Evolutionary conservation across 225 moss, liverwort and hornwort genomes (phyloP), one percentile per base, ranked within the genome.

Genomic region (Physcomitrium patens): DNA sequence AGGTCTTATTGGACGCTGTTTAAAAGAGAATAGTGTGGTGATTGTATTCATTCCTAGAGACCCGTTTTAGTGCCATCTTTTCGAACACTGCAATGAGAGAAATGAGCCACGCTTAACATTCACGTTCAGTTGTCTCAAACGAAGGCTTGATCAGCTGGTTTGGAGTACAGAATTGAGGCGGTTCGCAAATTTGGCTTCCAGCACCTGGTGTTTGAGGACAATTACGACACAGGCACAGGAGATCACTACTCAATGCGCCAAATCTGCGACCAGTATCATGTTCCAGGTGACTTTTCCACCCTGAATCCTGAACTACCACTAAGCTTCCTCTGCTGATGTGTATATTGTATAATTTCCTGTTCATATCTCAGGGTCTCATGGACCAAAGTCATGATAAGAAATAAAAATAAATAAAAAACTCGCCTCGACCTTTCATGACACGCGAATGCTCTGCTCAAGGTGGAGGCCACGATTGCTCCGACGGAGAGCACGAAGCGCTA

Each of bases 191-290:
- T 77, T 65, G 74, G 74, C 58, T 77, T 78, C 2, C 24, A 59
- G 16, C 69, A 74, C 60, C n/a, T 78, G 9, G 59, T 77, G 7
- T 75, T 84, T 55, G 55, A 75, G 66, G 81, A 70, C 42, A 84
- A 78, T 43, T 71, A 78, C 27, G 81, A 84, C 73, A 75, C 70
- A 28, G 54, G 78, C 55, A 84, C 70, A 45, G 23, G 73, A 0
- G 17, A 77, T 45, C 69, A 74, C 70, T 78, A 81, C 70, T 84
- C 81, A 8, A 81, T 77, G 56, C 57, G 63, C 68, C 77, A 72
- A 68, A 75, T 84, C 26, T 85, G 78, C 16, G 61, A 78, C 56
- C 74, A 81, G 18, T 60, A 70, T 53, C 76, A 78, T 71, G 51
- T 74, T 68, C 57, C 56, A 64, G 68, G 72, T 73, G 54, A 73